Percentiles rank a stretch among this genome's conserved stretches.
Evolutionary conservation across 2,329 filamentous ascomycete species (phyloP).

Genomic region (Coccinonectria pachysandricola): DNA sequence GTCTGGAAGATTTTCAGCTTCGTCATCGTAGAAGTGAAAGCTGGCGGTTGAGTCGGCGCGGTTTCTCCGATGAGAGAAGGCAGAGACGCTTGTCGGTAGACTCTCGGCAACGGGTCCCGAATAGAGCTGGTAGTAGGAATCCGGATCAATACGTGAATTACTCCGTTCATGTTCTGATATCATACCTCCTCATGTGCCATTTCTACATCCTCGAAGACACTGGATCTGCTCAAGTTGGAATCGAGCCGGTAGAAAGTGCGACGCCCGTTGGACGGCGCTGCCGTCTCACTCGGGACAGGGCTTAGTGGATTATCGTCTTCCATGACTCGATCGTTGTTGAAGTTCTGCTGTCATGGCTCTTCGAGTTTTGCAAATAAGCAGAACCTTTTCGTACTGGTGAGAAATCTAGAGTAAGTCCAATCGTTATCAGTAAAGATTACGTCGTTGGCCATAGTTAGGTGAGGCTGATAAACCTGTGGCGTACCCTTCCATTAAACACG

Average conservation of each 20-base stretch:
- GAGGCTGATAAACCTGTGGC: too few species aligned
- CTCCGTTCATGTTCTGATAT: too few species aligned
- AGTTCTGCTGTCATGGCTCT: constrained; percentile 9
- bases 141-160: too few species aligned
- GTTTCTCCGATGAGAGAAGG: constrained; percentile 74
- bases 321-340: constrained; percentile 14
- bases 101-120: constrained; percentile 91
- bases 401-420: constrained; percentile 1
- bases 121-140: constrained; percentile 49
- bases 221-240: constrained; percentile 64
- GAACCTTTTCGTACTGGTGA: too few species aligned
- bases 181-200: constrained; percentile 91
- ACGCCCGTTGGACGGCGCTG: constrained; percentile 12
- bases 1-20: constrained; percentile 29
- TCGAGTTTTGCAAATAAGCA: too few species aligned
- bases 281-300: constrained; percentile 11
- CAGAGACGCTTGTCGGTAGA: constrained; percentile 86
- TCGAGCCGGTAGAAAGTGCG: constrained; percentile 49
- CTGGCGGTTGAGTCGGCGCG: constrained; percentile 78
- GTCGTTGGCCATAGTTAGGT: constrained; percentile 1
- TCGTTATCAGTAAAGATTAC: constrained; percentile 1
- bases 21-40: constrained; percentile 80
- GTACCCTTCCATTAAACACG: too few species aligned
- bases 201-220: constrained; percentile 90
- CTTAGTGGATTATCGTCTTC: constrained; percentile 17